A percentile compares a stretch with the other conserved stretches of the same genome.
Evolutionary conservation across 23 red algal species (phyloP).

Genomic region (Gracilariopsis chorda): DNA sequence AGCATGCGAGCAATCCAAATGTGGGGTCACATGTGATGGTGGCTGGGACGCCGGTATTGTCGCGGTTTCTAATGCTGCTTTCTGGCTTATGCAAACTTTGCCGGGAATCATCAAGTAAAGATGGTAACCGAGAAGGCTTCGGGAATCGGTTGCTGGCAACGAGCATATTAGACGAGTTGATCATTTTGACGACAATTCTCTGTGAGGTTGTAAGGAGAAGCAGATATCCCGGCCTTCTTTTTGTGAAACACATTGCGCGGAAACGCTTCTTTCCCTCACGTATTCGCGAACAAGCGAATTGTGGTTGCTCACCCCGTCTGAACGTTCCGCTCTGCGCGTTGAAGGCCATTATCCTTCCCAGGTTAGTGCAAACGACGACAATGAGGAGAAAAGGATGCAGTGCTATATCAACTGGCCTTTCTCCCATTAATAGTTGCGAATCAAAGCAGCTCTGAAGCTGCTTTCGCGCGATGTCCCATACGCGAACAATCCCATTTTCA

Average conservation of each 20-base stretch:
- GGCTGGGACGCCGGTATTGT: background rate
- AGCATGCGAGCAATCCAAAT: slow-evolving; percentile 40
- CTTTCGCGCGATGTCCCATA: slow-evolving; percentile 46
- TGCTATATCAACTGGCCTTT: slow-evolving; percentile 31
- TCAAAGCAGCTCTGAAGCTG: slow-evolving; percentile 41
- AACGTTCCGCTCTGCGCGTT: background rate
- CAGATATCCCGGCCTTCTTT: slow-evolving; percentile 23
- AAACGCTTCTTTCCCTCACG: slow-evolving; percentile 47
- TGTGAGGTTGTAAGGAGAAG: slow-evolving; percentile 45
- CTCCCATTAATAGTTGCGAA: slow-evolving; percentile 36
- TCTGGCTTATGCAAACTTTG: background rate
- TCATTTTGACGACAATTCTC: slow-evolving; percentile 26
- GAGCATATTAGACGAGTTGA: slow-evolving; percentile 17
- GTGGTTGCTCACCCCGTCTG: slow-evolving; percentile 17
- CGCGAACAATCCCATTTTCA: slow-evolving; percentile 53
- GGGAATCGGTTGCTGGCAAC: slow-evolving; percentile 25
- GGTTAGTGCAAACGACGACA: slow-evolving; percentile 17
- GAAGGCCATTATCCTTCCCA: slow-evolving; percentile 49
- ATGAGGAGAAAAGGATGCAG: slow-evolving; percentile 31
- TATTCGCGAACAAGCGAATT: slow-evolving; percentile 9
- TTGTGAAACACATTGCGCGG: slow-evolving; percentile 53
- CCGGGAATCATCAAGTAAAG: background rate
- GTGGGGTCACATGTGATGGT: slow-evolving; percentile 15
- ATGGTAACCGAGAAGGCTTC: slow-evolving; percentile 7
- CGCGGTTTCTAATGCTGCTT: background rate